These are phyloP conservation scores for Candida orba DNA, from an alignment of 805 yeast genomes.

Conservation along the genomic window DNA sequence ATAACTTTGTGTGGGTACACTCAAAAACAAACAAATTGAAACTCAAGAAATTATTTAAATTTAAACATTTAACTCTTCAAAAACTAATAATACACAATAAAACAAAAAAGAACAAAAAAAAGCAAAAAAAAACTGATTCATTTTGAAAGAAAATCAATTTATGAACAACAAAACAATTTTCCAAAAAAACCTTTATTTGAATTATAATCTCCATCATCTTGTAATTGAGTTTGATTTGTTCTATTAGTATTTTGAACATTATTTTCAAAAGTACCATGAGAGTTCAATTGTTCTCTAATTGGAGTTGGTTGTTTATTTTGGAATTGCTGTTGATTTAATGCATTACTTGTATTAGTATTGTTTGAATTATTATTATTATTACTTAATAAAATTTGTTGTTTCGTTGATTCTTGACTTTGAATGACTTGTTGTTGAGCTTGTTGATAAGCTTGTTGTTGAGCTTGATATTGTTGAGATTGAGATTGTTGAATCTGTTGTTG, in stretches of 20 bases:
- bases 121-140: not conserved
- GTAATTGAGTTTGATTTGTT: constrained; percentile 13
- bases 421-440: constrained; percentile 13
- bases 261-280: constrained; percentile 14
- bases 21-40: no score
- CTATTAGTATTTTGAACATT: constrained; percentile 8
- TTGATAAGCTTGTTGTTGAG: constrained; percentile 13
- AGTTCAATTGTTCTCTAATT: constrained; percentile 22
- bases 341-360: constrained; percentile 14
- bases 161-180: constrained; percentile 21
- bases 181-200: constrained; percentile 20
- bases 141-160: not conserved
- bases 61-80: no score
- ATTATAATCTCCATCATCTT: constrained; percentile 9
- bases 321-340: constrained; percentile 23
- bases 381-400: constrained; percentile 4
- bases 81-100: no score
- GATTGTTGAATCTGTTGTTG: constrained; percentile 21
- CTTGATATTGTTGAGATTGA: constrained; percentile 17
- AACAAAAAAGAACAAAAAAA: not conserved
- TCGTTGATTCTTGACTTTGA: constrained; percentile 13
- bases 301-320: constrained; percentile 26
- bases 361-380: constrained; percentile 3
- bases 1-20: no score
- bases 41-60: no score